Base-by-base conservation (phyloP, 2,329 filamentous ascomycete genomes). In the Fusarium succisae region DNA sequence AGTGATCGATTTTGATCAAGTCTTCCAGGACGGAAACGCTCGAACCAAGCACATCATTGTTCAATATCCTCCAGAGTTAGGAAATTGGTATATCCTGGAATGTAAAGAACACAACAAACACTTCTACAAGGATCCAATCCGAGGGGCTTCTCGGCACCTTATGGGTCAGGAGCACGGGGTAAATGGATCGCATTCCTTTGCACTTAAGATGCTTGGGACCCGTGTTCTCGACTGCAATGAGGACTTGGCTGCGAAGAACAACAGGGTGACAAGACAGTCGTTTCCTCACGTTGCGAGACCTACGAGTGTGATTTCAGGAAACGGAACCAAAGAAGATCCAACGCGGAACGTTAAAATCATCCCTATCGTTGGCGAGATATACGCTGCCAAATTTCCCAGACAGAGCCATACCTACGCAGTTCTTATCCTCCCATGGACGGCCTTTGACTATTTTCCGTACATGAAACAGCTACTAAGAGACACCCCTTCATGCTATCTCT, bases 11-110 rank as follows among this genome's bases (percentile, higher is more conserved):
- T 70, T 69, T 26, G 54, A 60, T 1, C 24, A 73, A 30, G 57
- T 73, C 6, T 73, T 43, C 20, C 69, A 73, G 54, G 35, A 41
- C 3, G 71, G 71, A 28, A 39, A 64, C 1, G 66, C 69, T 1
- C 17, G 26, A 5, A 14, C 18, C 6, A 66, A 73, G 22, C 66
- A 67, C 24, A 35, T 35, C 2, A 67, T 73, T 6, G 30, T 39
- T 9, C 39, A 47, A 0, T 24, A 57, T 10, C 56, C 56, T 11
- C 24, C 32, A n/a, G 4, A 38, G 11, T 10, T 4, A 28, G 41
- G 4, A 3, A 1, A 59, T 0, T 73, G 71, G 69, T 73, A 73
- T 5, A 73, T 73, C 12, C 12, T 73, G 1, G 56, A 63, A 30
- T 73, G 71, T 9, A 38, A 32, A 0, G 38, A 70, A 6, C 69